A percentile compares a stretch with the other conserved stretches of the same genome.
These are phyloP conservation scores for Ilex aquifolium DNA, from an alignment of 257 asterid genomes.

Conservation along the genomic window DNA sequence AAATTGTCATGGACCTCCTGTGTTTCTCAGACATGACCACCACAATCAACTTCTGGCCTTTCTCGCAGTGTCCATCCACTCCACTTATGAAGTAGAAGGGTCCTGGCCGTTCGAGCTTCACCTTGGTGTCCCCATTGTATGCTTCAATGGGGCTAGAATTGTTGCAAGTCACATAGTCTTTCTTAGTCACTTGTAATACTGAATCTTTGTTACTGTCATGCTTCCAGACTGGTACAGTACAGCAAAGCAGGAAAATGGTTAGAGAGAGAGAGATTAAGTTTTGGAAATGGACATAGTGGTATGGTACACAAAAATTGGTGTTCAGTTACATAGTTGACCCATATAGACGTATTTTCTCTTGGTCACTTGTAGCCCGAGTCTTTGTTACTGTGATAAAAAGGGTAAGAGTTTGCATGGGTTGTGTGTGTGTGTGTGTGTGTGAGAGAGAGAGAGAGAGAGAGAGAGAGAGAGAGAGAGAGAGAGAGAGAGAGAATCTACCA, in stretches of 20 bases:
- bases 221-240: conserved; percentile 41
- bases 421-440: no score
- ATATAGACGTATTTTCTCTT: no score
- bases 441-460: neutral
- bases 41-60: conserved; percentile 68
- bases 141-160: conserved; percentile 45
- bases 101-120: conserved; percentile 57
- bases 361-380: no score
- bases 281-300: no score
- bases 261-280: neutral
- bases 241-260: neutral
- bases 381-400: no score
- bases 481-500: conserved; percentile 24
- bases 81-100: conserved; percentile 81
- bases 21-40: conserved; percentile 62
- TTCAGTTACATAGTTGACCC: no score
- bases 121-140: conserved; percentile 40
- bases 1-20: conserved; percentile 14
- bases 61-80: conserved; percentile 49
- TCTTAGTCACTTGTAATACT: conserved; percentile 52
- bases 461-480: neutral
- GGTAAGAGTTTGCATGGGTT: no score
- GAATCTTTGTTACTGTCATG: conserved; percentile 51
- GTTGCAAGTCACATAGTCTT: conserved; percentile 67
- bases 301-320: no score